phyloP scores from a whole-genome alignment of 148 eudicot species.

The Rhododendron molle region DNA sequence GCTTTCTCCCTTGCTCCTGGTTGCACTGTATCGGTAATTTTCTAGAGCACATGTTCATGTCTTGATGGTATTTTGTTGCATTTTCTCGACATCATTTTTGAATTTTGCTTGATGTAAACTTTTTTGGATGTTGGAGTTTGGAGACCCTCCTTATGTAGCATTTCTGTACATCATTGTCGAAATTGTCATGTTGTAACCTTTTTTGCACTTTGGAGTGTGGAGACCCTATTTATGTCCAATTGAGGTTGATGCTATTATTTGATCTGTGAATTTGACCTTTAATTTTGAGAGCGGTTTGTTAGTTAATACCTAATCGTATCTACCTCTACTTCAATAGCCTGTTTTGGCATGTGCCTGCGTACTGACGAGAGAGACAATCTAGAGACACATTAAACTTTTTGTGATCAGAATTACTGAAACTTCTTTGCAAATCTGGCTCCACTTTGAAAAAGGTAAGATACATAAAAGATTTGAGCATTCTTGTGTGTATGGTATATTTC shows the following conservation, averaged over 20 bases:
- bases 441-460: background rate
- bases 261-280: background rate
- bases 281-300: background rate
- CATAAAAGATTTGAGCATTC: background rate
- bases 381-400: background rate
- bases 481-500: background rate
- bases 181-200: background rate
- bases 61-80: background rate
- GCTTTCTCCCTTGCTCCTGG: conserved; percentile 58
- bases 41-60: background rate
- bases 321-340: background rate
- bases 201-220: background rate
- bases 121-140: background rate
- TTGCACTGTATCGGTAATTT: conserved; percentile 61
- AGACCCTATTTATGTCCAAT: background rate
- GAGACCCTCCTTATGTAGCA: background rate
- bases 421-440: background rate
- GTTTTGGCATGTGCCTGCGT: background rate
- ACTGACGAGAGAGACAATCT: background rate
- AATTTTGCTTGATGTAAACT: background rate
- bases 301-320: background rate
- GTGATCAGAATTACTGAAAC: background rate
- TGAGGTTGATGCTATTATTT: background rate
- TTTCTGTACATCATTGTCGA: background rate
- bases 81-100: background rate